Base-by-base conservation (phyloP, 805 yeast species). In the Pichia kluyveri region DNA sequence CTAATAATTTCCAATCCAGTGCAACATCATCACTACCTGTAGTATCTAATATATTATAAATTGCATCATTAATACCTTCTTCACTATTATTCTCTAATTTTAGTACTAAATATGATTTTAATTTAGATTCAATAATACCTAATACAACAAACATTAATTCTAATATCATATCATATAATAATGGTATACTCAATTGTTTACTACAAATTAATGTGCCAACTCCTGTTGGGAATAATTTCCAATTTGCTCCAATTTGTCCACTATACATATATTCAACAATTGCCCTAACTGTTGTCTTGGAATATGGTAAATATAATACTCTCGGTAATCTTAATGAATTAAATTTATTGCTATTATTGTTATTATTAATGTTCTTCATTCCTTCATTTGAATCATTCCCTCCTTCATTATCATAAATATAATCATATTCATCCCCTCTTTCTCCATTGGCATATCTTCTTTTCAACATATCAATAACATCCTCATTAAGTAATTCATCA, bases 201-300 rank as follows among this genome's bases (percentile, higher is more conserved):
- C 90, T 73, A 57, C 82, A 70, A 34, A 80, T 61, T 54, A 84
- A 67, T 42, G 80, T 71, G 54, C 83, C 88, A 38, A 83, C 69
- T 0, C 84, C 76, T 0, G 85, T 80, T 0, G 93, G 91, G 1
- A 76, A 69, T 38, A 85, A 63, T n/a, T 72, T 64, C 91, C 91
- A 84, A 55, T 76, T 81, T 46, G 82, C 78, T 27, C 87, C 87
- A 23, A 86, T 77, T 61, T 84, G 89, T 1, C 93, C 95, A 6
- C 90, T 85, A 57, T 82, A 83, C 47, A 86, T 69, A 60, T 79
- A 86, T 58, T 85, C 93, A 28, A 82, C 69, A 53, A 84, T 75
- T 3, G 88, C 88, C 48, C 72, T 72, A 15, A 83, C 77, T 0
- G 87, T 76, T 1, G 67, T 60, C 1, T 82, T 78, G 3, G 80